Percentiles rank a stretch among this genome's conserved stretches.
Conservation (phyloP, 148 eudicot species). For the Nepenthes mirabilis region DNA sequence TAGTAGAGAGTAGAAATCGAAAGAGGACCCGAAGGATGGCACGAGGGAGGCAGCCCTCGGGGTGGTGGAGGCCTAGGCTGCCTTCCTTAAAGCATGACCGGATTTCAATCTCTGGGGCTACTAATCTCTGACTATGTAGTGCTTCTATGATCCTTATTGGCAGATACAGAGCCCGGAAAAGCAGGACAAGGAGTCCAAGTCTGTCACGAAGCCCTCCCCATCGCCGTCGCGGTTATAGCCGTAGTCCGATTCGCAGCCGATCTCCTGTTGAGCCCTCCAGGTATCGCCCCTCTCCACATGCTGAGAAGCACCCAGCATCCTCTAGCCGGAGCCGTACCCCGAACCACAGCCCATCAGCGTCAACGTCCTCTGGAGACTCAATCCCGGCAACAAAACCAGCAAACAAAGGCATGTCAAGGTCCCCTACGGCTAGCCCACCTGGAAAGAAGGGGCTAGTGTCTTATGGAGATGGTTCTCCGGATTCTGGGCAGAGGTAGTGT, state of each 20-base stretch:
- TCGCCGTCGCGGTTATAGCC: slow-evolving; percentile 57
- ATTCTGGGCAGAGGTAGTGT: slow-evolving; percentile 15
- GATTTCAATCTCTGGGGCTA: neutral
- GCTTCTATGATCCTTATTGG: neutral
- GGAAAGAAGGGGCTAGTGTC: slow-evolving; percentile 62
- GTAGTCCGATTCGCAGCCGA: slow-evolving; percentile 37
- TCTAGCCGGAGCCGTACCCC: slow-evolving; percentile 4
- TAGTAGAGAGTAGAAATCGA: too few species aligned
- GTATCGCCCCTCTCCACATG: slow-evolving; percentile 43
- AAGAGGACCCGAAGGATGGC: too few species aligned
- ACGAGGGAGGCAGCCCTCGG: too few species aligned
- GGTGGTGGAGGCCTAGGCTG: neutral
- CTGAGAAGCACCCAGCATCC: slow-evolving; percentile 35
- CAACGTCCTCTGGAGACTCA: slow-evolving; percentile 41
- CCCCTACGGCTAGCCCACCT: slow-evolving; percentile 63
- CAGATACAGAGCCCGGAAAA: slow-evolving; percentile 61
- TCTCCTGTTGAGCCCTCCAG: slow-evolving; percentile 35
- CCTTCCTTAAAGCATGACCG: neutral
- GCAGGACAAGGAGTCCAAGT: slow-evolving; percentile 29
- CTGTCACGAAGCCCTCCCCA: slow-evolving; percentile 66
- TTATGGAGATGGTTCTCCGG: slow-evolving; percentile 76
- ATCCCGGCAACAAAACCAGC: slow-evolving; percentile 23
- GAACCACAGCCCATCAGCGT: slow-evolving; percentile 17
- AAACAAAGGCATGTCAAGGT: slow-evolving; percentile 25
- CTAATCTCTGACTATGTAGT: neutral